phyloP scores from a whole-genome alignment of 2,329 filamentous ascomycete genomes.

The Colletotrichum incanum region DNA sequence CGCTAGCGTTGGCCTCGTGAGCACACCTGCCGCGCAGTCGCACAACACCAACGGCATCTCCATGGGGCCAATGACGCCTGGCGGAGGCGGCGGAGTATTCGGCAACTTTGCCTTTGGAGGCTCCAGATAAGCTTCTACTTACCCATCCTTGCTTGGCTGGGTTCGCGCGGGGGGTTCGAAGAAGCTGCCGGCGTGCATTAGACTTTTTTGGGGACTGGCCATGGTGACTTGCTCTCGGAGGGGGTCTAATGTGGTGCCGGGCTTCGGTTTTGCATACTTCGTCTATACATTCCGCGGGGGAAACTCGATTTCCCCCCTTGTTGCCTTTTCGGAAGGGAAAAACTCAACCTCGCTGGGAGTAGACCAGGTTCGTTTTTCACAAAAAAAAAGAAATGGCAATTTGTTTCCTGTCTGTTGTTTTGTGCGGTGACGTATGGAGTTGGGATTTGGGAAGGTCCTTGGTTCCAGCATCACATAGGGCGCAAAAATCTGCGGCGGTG shows the following conservation, averaged over 20 bases:
- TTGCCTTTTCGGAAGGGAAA: slow-evolving; percentile 20
- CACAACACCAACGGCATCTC: slow-evolving; percentile 71
- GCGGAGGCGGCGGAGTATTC: slow-evolving; percentile 82
- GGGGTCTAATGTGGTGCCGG: neutral
- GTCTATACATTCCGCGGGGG: slow-evolving; percentile 18
- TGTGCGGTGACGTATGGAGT: slow-evolving; percentile 32
- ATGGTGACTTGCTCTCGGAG: slow-evolving; percentile 28
- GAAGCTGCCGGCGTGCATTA: neutral
- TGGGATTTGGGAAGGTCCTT: slow-evolving; percentile 39
- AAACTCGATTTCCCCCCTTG: neutral
- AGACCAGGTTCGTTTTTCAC: slow-evolving; percentile 11
- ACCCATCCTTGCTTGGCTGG: neutral
- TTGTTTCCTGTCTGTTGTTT: slow-evolving; percentile 16
- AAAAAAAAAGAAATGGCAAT: slow-evolving; percentile 12
- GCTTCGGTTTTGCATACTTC: slow-evolving; percentile 34
- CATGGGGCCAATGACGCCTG: slow-evolving; percentile 84
- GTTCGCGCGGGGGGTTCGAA: neutral
- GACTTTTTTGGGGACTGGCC: slow-evolving; percentile 24
- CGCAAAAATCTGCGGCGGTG: slow-evolving; percentile 19
- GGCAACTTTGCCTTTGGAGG: slow-evolving; percentile 77
- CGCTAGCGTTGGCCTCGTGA: slow-evolving; percentile 64
- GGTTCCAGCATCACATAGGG: slow-evolving; percentile 38
- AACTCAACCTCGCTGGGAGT: slow-evolving; percentile 11
- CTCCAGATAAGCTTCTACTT: slow-evolving; percentile 46
- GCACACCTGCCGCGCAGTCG: slow-evolving; percentile 64